Evolutionary conservation across 148 eudicot genomes (phyloP).

Genomic region (Cornus florida): DNA sequence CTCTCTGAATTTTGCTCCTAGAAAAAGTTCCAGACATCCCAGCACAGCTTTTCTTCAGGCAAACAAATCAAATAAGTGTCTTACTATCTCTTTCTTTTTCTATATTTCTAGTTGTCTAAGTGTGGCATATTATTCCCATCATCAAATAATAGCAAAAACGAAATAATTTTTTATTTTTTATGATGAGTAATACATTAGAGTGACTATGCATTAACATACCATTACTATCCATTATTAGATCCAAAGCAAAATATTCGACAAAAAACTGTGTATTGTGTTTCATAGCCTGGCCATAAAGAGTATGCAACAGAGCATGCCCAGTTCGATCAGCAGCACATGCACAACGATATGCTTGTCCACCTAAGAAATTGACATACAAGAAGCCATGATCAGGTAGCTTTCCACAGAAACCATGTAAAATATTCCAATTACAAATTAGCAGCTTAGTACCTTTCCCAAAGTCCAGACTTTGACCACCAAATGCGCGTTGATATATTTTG

Average conservation of each 20-base stretch:
- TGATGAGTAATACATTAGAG: neutral
- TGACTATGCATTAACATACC: conserved; percentile 42
- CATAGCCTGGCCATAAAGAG: conserved; percentile 98
- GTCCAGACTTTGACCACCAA: conserved; percentile 98
- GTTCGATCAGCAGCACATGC: conserved; percentile 99
- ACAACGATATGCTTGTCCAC: conserved; percentile 99
- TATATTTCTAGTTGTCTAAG: neutral
- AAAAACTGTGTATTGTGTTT: conserved; percentile 98
- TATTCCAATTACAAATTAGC: neutral
- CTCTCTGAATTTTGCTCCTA: neutral
- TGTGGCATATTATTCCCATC: conserved; percentile 1
- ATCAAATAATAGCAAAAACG: neutral
- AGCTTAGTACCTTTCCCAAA: conserved; percentile 83
- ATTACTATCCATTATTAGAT: conserved; percentile 87
- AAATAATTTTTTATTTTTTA: neutral
- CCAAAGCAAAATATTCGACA: conserved; percentile 96
- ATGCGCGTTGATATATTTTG: conserved; percentile 96
- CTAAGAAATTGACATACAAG: conserved; percentile 30
- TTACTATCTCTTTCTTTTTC: neutral
- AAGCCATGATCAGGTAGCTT: conserved; percentile 16
- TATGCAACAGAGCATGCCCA: conserved; percentile 93
- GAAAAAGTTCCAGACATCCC: neutral
- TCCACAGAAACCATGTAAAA: neutral
- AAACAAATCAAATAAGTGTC: neutral
- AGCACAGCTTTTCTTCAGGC: neutral